These are phyloP conservation scores for Penicillium hesseltinei DNA, from an alignment of 2,329 filamentous ascomycete species.

Conservation along the genomic window DNA sequence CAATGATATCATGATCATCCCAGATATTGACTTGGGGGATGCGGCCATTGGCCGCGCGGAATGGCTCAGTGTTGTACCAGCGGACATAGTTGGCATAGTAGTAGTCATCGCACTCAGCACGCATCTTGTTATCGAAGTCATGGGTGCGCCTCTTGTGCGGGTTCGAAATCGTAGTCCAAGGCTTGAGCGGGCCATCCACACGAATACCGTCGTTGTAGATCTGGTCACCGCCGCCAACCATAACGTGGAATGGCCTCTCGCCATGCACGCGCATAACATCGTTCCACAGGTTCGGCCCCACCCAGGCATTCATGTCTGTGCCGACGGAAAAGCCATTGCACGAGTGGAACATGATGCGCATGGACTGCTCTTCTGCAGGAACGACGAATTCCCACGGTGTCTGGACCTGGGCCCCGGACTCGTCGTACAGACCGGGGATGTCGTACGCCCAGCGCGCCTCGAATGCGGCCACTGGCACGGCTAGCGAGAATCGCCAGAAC, in stretches of 20 bases:
- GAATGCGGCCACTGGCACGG: constrained; percentile 65
- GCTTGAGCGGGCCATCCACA: constrained; percentile 73
- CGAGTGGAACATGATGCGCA: constrained; percentile 69
- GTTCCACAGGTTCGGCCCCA: constrained; percentile 62
- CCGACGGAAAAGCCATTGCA: constrained; percentile 68
- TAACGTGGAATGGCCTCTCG: constrained; percentile 62
- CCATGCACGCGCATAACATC: constrained; percentile 62
- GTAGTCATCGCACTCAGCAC: constrained; percentile 59
- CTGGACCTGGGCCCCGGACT: constrained; percentile 55
- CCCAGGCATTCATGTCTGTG: constrained; percentile 62
- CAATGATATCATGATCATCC: constrained; percentile 67
- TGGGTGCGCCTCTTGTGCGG: constrained; percentile 60
- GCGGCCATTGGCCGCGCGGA: constrained; percentile 59
- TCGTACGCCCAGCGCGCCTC: constrained; percentile 79
- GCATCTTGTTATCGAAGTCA: constrained; percentile 64
- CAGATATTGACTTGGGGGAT: constrained; percentile 66
- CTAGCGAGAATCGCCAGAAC: constrained; percentile 60
- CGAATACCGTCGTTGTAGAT: constrained; percentile 76
- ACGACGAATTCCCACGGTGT: constrained; percentile 55
- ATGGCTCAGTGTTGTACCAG: constrained; percentile 69
- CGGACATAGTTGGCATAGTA: constrained; percentile 61
- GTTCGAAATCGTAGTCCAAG: constrained; percentile 61
- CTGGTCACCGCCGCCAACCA: constrained; percentile 90
- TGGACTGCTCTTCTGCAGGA: constrained; percentile 60
- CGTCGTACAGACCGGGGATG: constrained; percentile 65